Evolutionary conservation across 225 moss, liverwort and hornwort genomes (phyloP).

Genomic region (Physcomitrium patens): DNA sequence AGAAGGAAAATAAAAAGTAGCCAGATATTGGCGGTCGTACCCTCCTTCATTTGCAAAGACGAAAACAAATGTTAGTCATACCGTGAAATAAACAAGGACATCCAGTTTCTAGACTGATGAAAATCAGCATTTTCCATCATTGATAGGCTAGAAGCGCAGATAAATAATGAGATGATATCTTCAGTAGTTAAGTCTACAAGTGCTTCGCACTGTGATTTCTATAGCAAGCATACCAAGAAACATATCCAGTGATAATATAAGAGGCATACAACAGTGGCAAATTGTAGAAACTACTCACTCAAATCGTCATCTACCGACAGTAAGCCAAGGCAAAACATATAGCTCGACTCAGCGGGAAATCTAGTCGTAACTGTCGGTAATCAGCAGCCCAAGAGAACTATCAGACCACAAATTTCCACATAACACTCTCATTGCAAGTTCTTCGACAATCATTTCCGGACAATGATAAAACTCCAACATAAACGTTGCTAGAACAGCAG

Average conservation of each 20-base stretch:
- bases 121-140: background rate
- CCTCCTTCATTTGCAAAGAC: constrained; percentile 59
- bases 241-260: constrained; percentile 5
- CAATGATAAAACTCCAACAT: constrained; percentile 17
- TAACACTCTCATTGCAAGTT: background rate
- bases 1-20: constrained; percentile 59
- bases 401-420: too few relatives aligned
- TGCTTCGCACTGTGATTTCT: background rate
- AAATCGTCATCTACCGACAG: background rate
- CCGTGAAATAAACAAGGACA: constrained; percentile 6
- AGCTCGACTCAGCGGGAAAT: too few relatives aligned
- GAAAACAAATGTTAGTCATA: constrained; percentile 9
- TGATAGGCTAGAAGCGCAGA: background rate
- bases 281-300: constrained; percentile 19
- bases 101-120: background rate
- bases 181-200: constrained; percentile 6
- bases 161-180: constrained; percentile 3
- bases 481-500: constrained; percentile 6
- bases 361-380: background rate
- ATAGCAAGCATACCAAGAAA: constrained; percentile 4
- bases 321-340: background rate
- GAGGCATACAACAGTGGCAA: constrained; percentile 1
- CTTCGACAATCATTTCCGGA: constrained; percentile 9
- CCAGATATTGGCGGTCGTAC: constrained; percentile 66
- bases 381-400: too few relatives aligned